These are phyloP conservation scores for Singerocomus rubriflavus DNA, from an alignment of 1,284 basidiomycete species.

Conservation along the genomic window DNA sequence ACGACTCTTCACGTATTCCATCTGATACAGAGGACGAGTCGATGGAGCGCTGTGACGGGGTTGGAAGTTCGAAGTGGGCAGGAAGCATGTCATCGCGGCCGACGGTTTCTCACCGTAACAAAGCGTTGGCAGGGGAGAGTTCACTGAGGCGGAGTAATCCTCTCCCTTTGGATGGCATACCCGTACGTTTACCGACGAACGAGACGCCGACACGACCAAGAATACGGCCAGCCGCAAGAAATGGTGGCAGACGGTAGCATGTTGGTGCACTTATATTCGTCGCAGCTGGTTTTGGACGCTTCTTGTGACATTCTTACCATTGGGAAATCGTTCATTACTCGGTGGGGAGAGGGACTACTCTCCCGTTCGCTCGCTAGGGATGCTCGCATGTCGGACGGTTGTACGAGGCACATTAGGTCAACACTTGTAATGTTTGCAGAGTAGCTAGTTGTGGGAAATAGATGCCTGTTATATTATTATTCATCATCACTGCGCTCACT, in stretches of 20 bases:
- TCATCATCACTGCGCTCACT: neutral
- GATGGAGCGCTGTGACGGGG: slow-evolving; percentile 33
- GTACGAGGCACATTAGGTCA: slow-evolving; percentile 8
- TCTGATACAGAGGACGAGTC: slow-evolving; percentile 30
- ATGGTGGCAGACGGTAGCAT: slow-evolving; percentile 27
- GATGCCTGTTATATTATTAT: slow-evolving; percentile 20
- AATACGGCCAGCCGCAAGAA: slow-evolving; percentile 31
- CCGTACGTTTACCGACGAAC: slow-evolving; percentile 40
- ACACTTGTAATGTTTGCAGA: slow-evolving; percentile 12
- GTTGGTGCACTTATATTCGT: neutral
- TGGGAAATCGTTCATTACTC: slow-evolving; percentile 6
- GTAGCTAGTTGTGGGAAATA: slow-evolving; percentile 30
- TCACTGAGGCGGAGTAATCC: slow-evolving; percentile 23
- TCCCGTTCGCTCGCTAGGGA: slow-evolving; percentile 16
- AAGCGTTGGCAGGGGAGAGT: slow-evolving; percentile 16
- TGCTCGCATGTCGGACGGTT: slow-evolving; percentile 13
- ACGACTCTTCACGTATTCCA: slow-evolving; percentile 22
- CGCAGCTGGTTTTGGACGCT: slow-evolving; percentile 11
- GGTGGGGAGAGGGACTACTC: neutral
- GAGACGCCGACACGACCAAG: slow-evolving; percentile 66
- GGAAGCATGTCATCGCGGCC: slow-evolving; percentile 27
- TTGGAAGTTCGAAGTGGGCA: slow-evolving; percentile 38
- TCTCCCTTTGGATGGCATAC: slow-evolving; percentile 26
- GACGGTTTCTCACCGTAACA: slow-evolving; percentile 15
- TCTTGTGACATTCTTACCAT: slow-evolving; percentile 7